Evolutionary conservation across 2,329 filamentous ascomycete species (phyloP), one percentile per base, ranked within the genome.

Genomic region (Colletotrichum magnum): DNA sequence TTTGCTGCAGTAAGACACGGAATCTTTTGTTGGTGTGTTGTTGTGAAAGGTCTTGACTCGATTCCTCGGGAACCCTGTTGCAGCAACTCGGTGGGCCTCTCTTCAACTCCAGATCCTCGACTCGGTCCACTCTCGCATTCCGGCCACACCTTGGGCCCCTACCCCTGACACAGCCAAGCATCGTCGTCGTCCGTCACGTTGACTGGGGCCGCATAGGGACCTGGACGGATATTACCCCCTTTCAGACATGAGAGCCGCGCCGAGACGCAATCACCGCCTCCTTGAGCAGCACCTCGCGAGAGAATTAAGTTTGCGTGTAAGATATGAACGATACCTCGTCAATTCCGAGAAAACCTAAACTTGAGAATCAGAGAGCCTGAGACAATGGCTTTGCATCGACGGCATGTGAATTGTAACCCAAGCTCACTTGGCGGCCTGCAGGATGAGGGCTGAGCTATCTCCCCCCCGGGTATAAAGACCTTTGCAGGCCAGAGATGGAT

Each of bases 91-190:
- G 58, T 63, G 58, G 52, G n/a, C 15, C 26, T 58, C 21, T 32
- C 18, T 21, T 26, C 24, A 45, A 36, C 45, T 54, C 48, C 21
- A 21, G 9, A 21, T 50, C 39, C 48, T 56, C 45, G 18, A 64
- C 52, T 32, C 32, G 21, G 52, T 58, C 64, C 59, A 64, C 59
- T 39, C 39, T 47, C 52, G 15, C 41, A 28, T 15, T 15, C 45
- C 39, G 26, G 50, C 52, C 26, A 64, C 52, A 41, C 24, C 18
- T 53, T 51, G 59, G 28, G 47, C 52, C 59, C 64, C 52, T 51
- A 52, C 28, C 64, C 59, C 48, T 68, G 64, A 53, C 47, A n/a
- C 15, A 41, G 28, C 53, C 59, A 68, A 47, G 47, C 59, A 47
- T 68, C 36, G 47, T 58, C 39, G 24, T 16, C 36, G 43, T 15